Evolutionary conservation across 768 basidiomycete species (phyloP).

Genomic region (Pilatotrama ljubarskyi): DNA sequence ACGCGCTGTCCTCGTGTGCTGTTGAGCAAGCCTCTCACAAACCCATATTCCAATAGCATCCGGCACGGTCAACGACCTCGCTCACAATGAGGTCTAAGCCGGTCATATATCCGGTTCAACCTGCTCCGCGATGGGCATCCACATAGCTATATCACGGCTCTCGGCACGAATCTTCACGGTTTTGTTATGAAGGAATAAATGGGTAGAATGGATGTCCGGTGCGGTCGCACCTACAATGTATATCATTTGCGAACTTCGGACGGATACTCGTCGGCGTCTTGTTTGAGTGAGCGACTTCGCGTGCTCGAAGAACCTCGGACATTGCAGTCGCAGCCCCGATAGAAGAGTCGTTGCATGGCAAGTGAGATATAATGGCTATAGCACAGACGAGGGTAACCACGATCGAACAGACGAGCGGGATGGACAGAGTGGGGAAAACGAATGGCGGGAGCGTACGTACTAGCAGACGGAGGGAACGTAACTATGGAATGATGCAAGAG

Average conservation of each 20-base stretch:
- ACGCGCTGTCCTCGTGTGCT: neutral
- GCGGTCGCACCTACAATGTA: neutral
- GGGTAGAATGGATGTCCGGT: conserved; percentile 5
- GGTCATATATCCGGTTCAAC: neutral
- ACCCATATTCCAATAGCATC: neutral
- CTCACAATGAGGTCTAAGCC: conserved; percentile 7
- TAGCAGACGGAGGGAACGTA: conserved; percentile 20
- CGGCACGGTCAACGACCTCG: conserved; percentile 9
- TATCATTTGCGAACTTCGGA: neutral
- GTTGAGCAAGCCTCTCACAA: neutral
- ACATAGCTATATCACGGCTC: neutral
- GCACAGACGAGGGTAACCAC: conserved; percentile 15
- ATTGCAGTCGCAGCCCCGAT: neutral
- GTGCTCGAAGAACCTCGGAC: neutral
- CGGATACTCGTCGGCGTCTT: neutral
- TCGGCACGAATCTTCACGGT: neutral
- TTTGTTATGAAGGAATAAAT: neutral
- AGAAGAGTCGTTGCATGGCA: conserved; percentile 7
- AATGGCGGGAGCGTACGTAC: conserved; percentile 21
- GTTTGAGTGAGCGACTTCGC: neutral
- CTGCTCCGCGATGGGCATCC: neutral
- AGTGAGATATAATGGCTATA: conserved; percentile 16
- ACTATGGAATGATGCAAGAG: conserved; percentile 25
- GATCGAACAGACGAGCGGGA: conserved; percentile 2
- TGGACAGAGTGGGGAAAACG: conserved; percentile 2